Evolutionary conservation across 1,139 yeast species (phyloP).

Genomic region (Candida smagusa): DNA sequence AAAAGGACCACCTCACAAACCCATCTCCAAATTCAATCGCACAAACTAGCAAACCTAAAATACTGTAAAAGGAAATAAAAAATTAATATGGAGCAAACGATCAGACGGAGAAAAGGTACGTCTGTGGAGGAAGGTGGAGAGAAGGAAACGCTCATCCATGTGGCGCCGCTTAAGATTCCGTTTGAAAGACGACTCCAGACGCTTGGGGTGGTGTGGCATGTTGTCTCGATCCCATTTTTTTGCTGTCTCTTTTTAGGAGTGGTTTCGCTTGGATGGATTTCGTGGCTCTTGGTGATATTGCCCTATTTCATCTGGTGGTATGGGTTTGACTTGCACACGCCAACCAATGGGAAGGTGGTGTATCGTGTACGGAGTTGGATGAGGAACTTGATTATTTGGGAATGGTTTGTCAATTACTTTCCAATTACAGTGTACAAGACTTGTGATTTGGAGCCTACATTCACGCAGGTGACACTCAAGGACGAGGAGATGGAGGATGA

Average conservation of each 20-base stretch:
- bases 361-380: constrained; percentile 57
- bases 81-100: no score
- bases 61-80: no score
- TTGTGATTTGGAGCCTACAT: constrained; percentile 72
- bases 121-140: no score
- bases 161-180: constrained; percentile 58
- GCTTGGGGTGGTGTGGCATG: constrained; percentile 71
- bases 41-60: no score
- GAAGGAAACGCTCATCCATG: constrained; percentile 18
- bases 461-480: constrained; percentile 34
- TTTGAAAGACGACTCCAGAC: constrained; percentile 63
- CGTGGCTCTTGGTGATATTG: constrained; percentile 64
- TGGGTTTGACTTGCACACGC: constrained; percentile 56
- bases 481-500: constrained; percentile 25
- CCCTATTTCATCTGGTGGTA: constrained; percentile 61
- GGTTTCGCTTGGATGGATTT: constrained; percentile 59
- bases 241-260: constrained; percentile 51
- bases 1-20: no score
- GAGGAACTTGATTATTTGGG: constrained; percentile 64
- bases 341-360: constrained; percentile 68
- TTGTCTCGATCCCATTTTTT: constrained; percentile 65
- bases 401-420: constrained; percentile 71
- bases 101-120: no score
- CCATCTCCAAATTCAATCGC: no score
- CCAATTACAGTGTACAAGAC: constrained; percentile 78